Evolutionary conservation across 2,329 filamentous ascomycete species (phyloP).

Genomic region (Cordyceps cateniannulata): DNA sequence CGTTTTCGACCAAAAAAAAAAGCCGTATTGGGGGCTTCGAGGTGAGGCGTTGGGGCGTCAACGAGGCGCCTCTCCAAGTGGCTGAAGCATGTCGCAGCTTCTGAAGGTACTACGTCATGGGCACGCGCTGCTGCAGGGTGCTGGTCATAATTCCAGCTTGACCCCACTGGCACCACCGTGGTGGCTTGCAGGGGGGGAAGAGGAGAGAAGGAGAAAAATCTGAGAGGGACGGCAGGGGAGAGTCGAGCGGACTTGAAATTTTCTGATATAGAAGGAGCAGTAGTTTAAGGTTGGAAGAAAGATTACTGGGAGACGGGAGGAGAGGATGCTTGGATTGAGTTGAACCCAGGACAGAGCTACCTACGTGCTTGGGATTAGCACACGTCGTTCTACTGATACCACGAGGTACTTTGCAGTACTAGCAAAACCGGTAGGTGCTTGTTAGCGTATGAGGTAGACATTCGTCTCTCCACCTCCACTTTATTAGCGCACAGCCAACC

Average conservation of each 20-base stretch:
- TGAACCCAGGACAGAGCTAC: no score
- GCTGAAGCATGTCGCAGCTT: not conserved
- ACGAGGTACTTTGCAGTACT: no score
- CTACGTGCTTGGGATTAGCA: no score
- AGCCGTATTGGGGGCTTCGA: not conserved
- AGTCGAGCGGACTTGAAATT: not conserved
- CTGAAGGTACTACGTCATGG: not conserved
- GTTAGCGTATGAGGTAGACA: no score
- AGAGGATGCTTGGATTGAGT: not conserved
- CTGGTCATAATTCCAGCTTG: not conserved
- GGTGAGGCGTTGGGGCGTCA: not conserved
- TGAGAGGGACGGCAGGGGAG: not conserved
- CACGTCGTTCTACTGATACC: no score
- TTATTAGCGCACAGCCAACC: conserved; percentile 5
- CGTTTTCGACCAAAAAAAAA: not conserved
- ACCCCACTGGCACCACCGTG: not conserved
- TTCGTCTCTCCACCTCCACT: not conserved
- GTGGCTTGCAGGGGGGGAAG: not conserved
- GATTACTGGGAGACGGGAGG: not conserved
- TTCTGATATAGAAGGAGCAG: not conserved
- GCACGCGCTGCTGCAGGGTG: not conserved
- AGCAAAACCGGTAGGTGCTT: not conserved
- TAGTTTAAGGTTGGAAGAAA: no score
- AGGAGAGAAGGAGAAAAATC: not conserved
- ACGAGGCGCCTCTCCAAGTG: not conserved